Evolutionary conservation across 345 rosid genomes (phyloP), one percentile per base, ranked within the genome.

Genomic region (Microthlaspi erraticum): DNA sequence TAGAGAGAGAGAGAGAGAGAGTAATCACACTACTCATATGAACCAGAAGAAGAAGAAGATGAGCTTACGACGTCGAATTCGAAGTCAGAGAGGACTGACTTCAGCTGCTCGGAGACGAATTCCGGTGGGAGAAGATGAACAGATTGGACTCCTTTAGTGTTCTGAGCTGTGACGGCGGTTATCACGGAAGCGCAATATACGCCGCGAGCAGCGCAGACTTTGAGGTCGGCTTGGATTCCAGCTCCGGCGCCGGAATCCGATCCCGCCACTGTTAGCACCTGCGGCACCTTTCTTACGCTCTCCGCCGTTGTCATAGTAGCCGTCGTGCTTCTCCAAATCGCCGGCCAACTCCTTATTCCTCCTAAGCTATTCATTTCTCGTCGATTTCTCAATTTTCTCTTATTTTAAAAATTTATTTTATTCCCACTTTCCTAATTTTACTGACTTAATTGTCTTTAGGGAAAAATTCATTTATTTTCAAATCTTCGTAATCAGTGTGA

Each of bases 241-340:
- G 99, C 97, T 37, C 96, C 97, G 11, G 88, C 90, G 3, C 97
- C 97, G 3, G 97, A 94, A 81, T 94, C 97, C 8, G 97, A 94
- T 14, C 97, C 97, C 16, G 96, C 97, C 41, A 94, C 93, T 0
- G 88, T 86, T 60, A 91, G 37, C 4, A 94, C 92, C 51, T 91
- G 99, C 4, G 80, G 26, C 0, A 69, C 42, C 23, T 56, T 70
- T 20, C 16, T 63, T 12, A 55, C 20, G 4, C 55, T 48, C 54
- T 75, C 75, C 60, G 60, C 38, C 56, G 50, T 68, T 39, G 49
- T 5, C 74, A 69, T 68, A 5, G 73, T 19, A 62, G 49, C 61
- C 68, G 68, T 66, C 64, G 68, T 52, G 33, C 29, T 67, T 60
- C 37, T 68, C 78, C 78, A 74, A 53, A 2, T 68, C 78, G 52